These are phyloP conservation scores for Populus deltoides DNA, from an alignment of 345 rosid species.

Conservation along the genomic window DNA sequence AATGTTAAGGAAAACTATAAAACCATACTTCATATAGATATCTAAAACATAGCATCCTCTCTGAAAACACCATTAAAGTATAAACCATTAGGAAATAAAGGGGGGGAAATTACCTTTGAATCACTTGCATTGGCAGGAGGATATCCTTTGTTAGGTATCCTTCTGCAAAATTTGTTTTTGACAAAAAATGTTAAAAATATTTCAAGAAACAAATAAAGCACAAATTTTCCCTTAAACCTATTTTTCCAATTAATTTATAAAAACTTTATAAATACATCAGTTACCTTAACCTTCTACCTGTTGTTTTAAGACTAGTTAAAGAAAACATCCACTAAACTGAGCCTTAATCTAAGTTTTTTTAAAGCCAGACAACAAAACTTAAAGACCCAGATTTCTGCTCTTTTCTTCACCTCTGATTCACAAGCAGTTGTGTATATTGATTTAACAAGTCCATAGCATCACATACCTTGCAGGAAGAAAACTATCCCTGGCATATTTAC, in stretches of 20 bases:
- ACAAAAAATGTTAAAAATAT: neutral
- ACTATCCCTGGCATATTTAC: neutral
- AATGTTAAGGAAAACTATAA: constrained; percentile 4
- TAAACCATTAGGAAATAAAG: neutral
- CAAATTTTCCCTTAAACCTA: neutral
- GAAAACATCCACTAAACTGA: neutral
- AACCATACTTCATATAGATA: neutral
- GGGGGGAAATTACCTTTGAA: constrained; percentile 42
- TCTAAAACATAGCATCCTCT: neutral
- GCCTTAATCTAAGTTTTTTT: neutral
- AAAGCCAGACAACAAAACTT: neutral
- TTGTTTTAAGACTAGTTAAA: neutral
- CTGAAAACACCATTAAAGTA: neutral
- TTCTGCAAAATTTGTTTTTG: constrained; percentile 23
- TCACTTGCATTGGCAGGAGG: constrained; percentile 27
- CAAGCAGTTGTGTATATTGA: neutral
- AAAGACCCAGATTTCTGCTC: neutral
- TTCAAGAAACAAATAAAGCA: neutral
- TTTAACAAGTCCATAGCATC: neutral
- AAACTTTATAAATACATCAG: neutral
- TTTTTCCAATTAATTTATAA: neutral
- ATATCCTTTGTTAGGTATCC: constrained; percentile 32
- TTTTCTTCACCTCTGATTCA: neutral
- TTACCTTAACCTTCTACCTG: neutral
- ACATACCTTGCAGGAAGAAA: constrained; percentile 4